Conservation (phyloP, 2,329 filamentous ascomycete genomes). For the Sarocladium strictum region DNA sequence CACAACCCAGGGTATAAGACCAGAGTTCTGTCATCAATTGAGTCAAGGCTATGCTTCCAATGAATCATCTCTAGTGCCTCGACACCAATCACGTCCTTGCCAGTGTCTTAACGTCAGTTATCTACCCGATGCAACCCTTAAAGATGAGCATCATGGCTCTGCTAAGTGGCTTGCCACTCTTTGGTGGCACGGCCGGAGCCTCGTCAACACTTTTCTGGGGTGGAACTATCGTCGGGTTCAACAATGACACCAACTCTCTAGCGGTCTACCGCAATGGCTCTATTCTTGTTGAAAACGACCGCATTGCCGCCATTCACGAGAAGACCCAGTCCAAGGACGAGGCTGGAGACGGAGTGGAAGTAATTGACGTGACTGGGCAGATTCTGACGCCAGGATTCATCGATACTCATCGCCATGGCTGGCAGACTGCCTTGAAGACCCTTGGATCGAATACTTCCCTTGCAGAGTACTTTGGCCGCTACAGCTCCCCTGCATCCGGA, state of each 20-base stretch:
- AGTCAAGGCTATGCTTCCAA: not conserved
- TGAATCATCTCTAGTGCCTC: not conserved
- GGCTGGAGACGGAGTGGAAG: not conserved
- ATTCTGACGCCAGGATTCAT: conserved; percentile 51
- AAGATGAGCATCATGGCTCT: not conserved
- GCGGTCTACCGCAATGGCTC: conserved; percentile 33
- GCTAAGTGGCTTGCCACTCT: not conserved
- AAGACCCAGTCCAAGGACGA: conserved; percentile 14
- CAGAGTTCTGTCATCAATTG: not conserved
- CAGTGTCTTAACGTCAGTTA: not conserved
- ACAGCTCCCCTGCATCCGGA: conserved; percentile 26
- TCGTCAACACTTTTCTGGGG: conserved; percentile 20
- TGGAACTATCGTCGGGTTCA: conserved; percentile 36
- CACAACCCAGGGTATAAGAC: not conserved
- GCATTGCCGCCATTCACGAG: conserved; percentile 26
- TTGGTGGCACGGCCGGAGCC: not conserved
- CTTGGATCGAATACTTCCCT: conserved; percentile 44
- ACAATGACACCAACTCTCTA: conserved; percentile 25
- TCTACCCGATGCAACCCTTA: not conserved
- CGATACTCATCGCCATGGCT: conserved; percentile 49
- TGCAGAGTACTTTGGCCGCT: conserved; percentile 39
- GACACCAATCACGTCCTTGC: not conserved
- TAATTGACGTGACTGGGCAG: conserved; percentile 42
- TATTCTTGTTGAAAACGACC: conserved; percentile 32
- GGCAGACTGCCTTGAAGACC: conserved; percentile 51